Base-by-base conservation (phyloP, 2,329 filamentous ascomycete genomes). In the Fusarium chlamydosporum region DNA sequence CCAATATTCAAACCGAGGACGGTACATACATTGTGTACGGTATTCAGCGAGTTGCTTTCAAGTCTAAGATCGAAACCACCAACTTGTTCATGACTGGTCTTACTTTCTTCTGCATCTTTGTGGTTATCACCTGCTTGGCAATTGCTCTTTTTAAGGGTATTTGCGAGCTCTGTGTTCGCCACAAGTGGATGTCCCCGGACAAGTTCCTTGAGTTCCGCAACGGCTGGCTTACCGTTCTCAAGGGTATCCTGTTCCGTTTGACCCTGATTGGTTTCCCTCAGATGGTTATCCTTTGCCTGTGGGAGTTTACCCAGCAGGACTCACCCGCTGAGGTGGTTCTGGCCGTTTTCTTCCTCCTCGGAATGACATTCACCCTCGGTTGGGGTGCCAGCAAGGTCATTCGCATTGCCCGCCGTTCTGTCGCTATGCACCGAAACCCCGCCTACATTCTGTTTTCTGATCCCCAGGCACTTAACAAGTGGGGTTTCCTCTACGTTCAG, bases 361-460 rank as follows among this genome's bases (percentile, higher is more conserved):
- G 92, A 65, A 91, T 97, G 85, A 83, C 90, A 38, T 84, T 85
- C 53, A 92, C 94, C 33, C 86, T 98, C 34, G 90, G 82, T 23
- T 97, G 93, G 92, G 95, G 94, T 46, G 89, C 93, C 0, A 91
- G 88, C 82, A 97, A 97, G 84, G 93, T 98, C 68, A 92, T 97
- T 73, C 88, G 89, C 56, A 91, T 98, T 67, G 95, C 94, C 34
- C 93, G 93, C 76, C 91, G 93, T 73, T 97, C 94, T 33, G 91
- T 97, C 67, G 82, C 87, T 59, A 93, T 97, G 89, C 94, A 97
- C 85, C 94, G 95, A 82, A 97, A 97, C 82, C 94, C 95, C 27
- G 95, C 94, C 29, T 97, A 97, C 80, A 97, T 97, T 73, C 89
- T 98, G 66, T 98, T 96, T 83, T 97, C 95, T 4, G 94, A 98